Conservation (phyloP, 192 early-diverging fungal species). For the Rhizoclosmatium globosum region DNA sequence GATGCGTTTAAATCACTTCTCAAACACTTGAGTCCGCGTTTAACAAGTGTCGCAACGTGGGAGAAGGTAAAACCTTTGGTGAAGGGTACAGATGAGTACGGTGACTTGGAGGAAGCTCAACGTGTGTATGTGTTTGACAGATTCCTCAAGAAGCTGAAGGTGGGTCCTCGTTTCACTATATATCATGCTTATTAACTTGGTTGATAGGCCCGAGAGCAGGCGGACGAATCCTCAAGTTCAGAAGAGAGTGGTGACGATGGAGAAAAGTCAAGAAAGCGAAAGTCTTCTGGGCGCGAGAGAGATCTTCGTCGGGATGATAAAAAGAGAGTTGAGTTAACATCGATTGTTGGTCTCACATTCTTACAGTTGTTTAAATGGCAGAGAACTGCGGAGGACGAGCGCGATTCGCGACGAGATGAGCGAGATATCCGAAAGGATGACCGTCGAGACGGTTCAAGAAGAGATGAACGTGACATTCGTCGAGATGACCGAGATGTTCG, state of each 20-base stretch:
- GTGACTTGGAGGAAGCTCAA: slow-evolving; percentile 70
- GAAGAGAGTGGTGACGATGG: slow-evolving; percentile 71
- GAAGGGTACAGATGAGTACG: slow-evolving; percentile 66
- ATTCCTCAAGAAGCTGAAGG: slow-evolving; percentile 71
- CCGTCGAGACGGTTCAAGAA: not conserved
- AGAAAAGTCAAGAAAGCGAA: slow-evolving; percentile 64
- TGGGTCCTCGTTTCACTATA: not conserved
- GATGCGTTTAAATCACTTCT: slow-evolving; percentile 81
- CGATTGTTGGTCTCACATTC: not conserved
- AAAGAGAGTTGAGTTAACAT: not conserved
- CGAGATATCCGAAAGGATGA: not conserved
- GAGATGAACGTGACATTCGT: not conserved
- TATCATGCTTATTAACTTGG: not conserved
- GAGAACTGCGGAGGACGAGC: slow-evolving; percentile 26
- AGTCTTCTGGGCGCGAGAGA: slow-evolving; percentile 55
- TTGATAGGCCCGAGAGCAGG: slow-evolving; percentile 42
- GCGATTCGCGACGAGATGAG: slow-evolving; percentile 22
- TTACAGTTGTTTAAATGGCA: not conserved
- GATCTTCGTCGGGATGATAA: slow-evolving; percentile 16
- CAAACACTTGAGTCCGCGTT: slow-evolving; percentile 67
- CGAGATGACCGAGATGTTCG: not conserved
- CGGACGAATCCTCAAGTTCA: slow-evolving; percentile 38
- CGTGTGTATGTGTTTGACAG: slow-evolving; percentile 79
- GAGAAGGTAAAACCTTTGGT: slow-evolving; percentile 62
- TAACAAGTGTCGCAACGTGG: slow-evolving; percentile 73